Evolutionary conservation across 148 eudicot species (phyloP), one percentile per base, ranked within the genome.

Genomic region (Agrostemma githago): DNA sequence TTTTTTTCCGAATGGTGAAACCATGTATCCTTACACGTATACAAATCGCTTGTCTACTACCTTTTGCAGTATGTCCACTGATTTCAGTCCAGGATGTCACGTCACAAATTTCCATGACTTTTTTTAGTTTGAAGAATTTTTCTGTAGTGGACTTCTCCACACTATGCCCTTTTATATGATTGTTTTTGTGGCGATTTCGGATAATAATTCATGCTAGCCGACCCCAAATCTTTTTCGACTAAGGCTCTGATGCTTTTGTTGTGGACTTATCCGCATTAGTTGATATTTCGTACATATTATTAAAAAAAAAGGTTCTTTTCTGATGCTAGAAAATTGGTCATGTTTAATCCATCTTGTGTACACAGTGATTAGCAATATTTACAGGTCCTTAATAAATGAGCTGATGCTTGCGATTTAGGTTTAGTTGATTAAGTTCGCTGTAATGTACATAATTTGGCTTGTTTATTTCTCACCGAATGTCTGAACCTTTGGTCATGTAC

Each of bases 351-450:
- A n/a, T 66, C 70, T 66, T 42, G 2, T 40, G 42, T n/a, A 66
- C 0, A 51, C 48, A 7, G 46, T 60, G 19, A 14, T 17, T 34
- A 63, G 48, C 66, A 62, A 72, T 26, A 72, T 21, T 15, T 56
- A 26, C 21, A 43, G 41, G 43, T 71, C 7, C 60, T 17, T 1
- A 11, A 4, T 42, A 20, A 38, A 37, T 57, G 56, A 51, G 37
- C 38, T 26, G 42, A 56, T 41, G 61, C 4, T 15, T 68, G 37
- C 1, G 53, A 21, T 65, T 7, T 62, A 74, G 39, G 54, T 19
- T 54, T 54, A 19, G 57, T 66, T 61, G 68, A 62, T 57, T 78
- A 39, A 15, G 26, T 26, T 70, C 20, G 67, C 26, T 46, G 12
- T 61, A 16, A 1, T 26, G 34, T 26, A 26, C 34, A 26, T 26